These are phyloP conservation scores for Nemania sp. DNA, from an alignment of 2,329 filamentous ascomycete species.

Conservation along the genomic window DNA sequence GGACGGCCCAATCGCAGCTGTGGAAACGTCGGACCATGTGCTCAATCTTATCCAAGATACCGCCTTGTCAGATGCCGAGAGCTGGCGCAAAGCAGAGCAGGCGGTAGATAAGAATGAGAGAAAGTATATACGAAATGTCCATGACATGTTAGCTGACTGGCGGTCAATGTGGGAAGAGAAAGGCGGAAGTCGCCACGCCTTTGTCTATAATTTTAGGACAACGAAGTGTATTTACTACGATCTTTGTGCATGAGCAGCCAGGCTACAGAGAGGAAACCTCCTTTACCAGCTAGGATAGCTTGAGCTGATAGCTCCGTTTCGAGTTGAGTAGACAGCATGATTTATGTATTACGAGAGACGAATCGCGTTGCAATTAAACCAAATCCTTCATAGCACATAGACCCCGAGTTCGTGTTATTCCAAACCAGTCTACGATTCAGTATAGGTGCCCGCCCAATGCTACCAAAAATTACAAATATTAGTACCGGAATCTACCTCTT, in stretches of 20 bases:
- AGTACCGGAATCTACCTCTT: not conserved
- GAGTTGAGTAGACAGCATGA: slow-evolving; percentile 12
- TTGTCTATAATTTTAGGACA: slow-evolving; percentile 92
- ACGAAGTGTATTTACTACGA: slow-evolving; percentile 89
- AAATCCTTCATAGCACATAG: not conserved
- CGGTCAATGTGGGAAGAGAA: slow-evolving; percentile 66
- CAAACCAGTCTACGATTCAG: too few relatives aligned
- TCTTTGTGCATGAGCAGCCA: slow-evolving; percentile 56
- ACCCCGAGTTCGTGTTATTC: not conserved
- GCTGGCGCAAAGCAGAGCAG: slow-evolving; percentile 86
- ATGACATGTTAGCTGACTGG: slow-evolving; percentile 78
- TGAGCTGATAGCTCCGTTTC: slow-evolving; percentile 2
- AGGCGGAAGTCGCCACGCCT: slow-evolving; percentile 75
- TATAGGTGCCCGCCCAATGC: too few relatives aligned
- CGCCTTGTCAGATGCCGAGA: slow-evolving; percentile 81
- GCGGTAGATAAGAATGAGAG: slow-evolving; percentile 80
- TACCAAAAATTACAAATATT: not conserved
- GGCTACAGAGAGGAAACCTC: not conserved
- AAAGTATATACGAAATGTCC: slow-evolving; percentile 84
- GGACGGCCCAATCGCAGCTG: slow-evolving; percentile 83
- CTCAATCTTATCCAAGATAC: slow-evolving; percentile 82
- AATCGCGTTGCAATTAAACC: slow-evolving; percentile 15
- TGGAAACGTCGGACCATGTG: slow-evolving; percentile 88
- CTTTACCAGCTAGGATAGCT: slow-evolving; percentile 19
- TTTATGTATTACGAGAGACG: slow-evolving; percentile 35